Evolutionary conservation across 805 yeast species (phyloP).

Genomic region (Wilhelminamyces savonicus): DNA sequence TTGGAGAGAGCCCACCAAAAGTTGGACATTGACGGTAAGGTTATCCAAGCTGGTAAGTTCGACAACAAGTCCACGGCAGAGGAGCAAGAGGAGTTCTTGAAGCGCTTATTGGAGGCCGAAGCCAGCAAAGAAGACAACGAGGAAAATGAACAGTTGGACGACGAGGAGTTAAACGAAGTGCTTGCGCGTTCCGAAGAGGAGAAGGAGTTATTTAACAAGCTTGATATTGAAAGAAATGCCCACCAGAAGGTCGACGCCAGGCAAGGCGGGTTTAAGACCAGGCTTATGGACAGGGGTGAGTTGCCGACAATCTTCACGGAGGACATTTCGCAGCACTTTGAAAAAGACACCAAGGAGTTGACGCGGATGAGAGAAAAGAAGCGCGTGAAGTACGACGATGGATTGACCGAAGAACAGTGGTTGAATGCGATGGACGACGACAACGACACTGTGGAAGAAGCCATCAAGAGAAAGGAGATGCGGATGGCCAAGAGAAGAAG

Average conservation of each 20-base stretch:
- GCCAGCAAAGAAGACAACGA: slow-evolving; percentile 49
- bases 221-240: slow-evolving; percentile 54
- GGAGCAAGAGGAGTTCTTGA: slow-evolving; percentile 77
- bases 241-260: slow-evolving; percentile 12
- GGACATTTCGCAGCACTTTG: slow-evolving; percentile 20
- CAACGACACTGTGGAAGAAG: slow-evolving; percentile 55
- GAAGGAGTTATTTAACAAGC: slow-evolving; percentile 43
- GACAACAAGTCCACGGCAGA: slow-evolving; percentile 82
- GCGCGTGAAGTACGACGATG: slow-evolving; percentile 23
- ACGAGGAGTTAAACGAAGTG: slow-evolving; percentile 66
- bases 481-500: slow-evolving; percentile 35
- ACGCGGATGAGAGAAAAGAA: slow-evolving; percentile 21
- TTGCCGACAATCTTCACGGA: slow-evolving; percentile 20
- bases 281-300: slow-evolving; percentile 19
- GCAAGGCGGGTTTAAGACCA: slow-evolving; percentile 14
- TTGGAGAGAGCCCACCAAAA: slow-evolving; percentile 79
- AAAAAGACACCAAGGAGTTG: slow-evolving; percentile 18
- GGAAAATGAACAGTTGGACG: slow-evolving; percentile 51
- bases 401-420: slow-evolving; percentile 43
- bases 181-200: slow-evolving; percentile 67
- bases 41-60: slow-evolving; percentile 86
- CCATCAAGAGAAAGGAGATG: slow-evolving; percentile 46
- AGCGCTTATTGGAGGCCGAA: slow-evolving; percentile 67
- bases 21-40: slow-evolving; percentile 82
- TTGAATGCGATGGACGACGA: slow-evolving; percentile 51